phyloP scores from a whole-genome alignment of 2,329 filamentous ascomycete species.

The Monilinia vaccinii-corymbosi region DNA sequence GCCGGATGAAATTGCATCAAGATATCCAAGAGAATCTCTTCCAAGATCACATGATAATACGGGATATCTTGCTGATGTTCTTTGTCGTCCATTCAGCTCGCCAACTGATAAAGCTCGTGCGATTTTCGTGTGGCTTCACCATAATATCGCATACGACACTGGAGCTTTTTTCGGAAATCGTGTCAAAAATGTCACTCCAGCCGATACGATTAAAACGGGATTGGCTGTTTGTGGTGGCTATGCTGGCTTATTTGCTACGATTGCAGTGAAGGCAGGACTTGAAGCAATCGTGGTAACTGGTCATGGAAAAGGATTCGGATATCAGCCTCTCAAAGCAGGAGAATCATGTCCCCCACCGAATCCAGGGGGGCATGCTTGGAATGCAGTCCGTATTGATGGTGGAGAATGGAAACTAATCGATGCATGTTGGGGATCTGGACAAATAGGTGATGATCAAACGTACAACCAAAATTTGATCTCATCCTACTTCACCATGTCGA shows the following conservation, averaged over 20 bases:
- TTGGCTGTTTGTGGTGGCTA: conserved; percentile 90
- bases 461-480: conserved; percentile 65
- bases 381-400: conserved; percentile 78
- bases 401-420: conserved; percentile 90
- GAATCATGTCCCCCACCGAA: conserved; percentile 55
- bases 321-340: conserved; percentile 52
- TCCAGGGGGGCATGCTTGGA: conserved; percentile 75
- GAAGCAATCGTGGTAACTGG: conserved; percentile 67
- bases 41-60: conserved; percentile 53
- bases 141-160: conserved; percentile 83
- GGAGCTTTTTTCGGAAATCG: conserved; percentile 67
- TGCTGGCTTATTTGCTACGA: conserved; percentile 68
- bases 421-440: conserved; percentile 84
- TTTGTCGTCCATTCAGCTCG: conserved; percentile 73
- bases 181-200: conserved; percentile 57
- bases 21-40: conserved; percentile 63
- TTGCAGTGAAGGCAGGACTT: conserved; percentile 72
- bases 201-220: conserved; percentile 65
- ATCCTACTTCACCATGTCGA: conserved; percentile 48
- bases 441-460: conserved; percentile 40
- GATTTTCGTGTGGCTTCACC: conserved; percentile 91
- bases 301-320: conserved; percentile 80
- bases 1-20: conserved; percentile 68
- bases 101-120: conserved; percentile 83
- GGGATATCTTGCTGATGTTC: conserved; percentile 64